These are phyloP conservation scores for Homolaphlyctis polyrhiza DNA, from an alignment of 371 early-diverging fungal genomes.

Conservation along the genomic window DNA sequence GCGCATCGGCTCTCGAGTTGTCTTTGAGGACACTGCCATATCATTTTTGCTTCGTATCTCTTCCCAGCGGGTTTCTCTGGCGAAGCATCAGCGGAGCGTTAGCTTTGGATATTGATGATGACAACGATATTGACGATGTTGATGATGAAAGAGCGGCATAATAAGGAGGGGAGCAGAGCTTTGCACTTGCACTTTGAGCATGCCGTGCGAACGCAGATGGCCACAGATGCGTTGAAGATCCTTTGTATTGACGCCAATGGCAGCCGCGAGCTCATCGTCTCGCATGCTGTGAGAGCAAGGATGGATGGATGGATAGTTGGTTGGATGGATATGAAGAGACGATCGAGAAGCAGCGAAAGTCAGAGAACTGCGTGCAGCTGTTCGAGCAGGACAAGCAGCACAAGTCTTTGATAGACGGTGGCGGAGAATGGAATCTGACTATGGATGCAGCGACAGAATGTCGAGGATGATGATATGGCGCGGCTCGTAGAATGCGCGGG, in stretches of 20 bases:
- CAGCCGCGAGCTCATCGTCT: constrained; percentile 73
- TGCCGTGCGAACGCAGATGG: constrained; percentile 66
- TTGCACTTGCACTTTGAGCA: constrained; percentile 62
- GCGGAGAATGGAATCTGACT: too few relatives aligned
- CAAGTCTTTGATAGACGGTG: too few relatives aligned
- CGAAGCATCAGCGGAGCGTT: background rate
- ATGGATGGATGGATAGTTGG: too few relatives aligned
- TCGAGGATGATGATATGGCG: constrained; percentile 77
- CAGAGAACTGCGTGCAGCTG: too few relatives aligned
- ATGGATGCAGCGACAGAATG: constrained; percentile 40
- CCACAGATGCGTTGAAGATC: constrained; percentile 74
- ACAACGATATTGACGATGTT: background rate
- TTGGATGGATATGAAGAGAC: too few relatives aligned
- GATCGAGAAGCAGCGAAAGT: too few relatives aligned
- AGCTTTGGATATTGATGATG: background rate
- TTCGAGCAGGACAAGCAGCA: too few relatives aligned
- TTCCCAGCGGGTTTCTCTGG: constrained; percentile 1
- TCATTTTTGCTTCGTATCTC: background rate
- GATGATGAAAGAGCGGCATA: constrained; percentile 6
- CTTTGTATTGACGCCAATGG: constrained; percentile 60
- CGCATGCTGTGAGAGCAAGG: too few relatives aligned
- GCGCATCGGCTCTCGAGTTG: constrained; percentile 32
- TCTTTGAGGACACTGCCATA: background rate
- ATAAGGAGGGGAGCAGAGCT: constrained; percentile 12
- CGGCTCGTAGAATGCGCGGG: constrained; percentile 80